A percentile compares a stretch with the other conserved stretches of the same genome.
phyloP scores from a whole-genome alignment of 768 basidiomycete genomes.

The Tylopilus balloui region DNA sequence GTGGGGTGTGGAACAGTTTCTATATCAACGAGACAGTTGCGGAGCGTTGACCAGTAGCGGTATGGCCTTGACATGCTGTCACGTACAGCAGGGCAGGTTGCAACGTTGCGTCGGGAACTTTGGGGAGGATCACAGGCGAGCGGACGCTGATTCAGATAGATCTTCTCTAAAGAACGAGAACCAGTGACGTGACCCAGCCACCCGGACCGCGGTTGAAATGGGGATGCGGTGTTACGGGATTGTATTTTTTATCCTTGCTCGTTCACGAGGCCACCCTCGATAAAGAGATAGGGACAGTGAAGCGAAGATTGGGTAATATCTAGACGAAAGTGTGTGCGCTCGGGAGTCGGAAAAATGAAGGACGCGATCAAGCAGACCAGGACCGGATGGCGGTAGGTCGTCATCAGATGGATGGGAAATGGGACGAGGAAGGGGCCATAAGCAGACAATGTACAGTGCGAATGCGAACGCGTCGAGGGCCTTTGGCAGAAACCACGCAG shows the following conservation, averaged over 20 bases:
- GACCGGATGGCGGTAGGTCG: no score
- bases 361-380: no score
- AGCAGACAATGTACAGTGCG: not conserved
- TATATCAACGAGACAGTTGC: constrained; percentile 14
- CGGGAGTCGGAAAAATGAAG: no score
- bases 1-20: constrained; percentile 6
- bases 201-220: no score
- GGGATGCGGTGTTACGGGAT: no score
- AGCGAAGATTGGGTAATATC: no score
- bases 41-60: constrained; percentile 16
- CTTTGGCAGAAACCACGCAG: constrained; percentile 33
- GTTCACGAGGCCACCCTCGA: not conserved
- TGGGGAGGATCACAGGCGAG: not conserved
- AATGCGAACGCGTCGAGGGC: no score
- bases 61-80: constrained; percentile 23
- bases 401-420: no score
- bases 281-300: not conserved
- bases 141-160: constrained; percentile 4
- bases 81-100: constrained; percentile 21
- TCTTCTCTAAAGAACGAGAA: constrained; percentile 6
- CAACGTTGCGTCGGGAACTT: constrained; percentile 13
- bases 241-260: no score
- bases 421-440: no score
- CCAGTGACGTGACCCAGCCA: not conserved
- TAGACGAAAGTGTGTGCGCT: no score